Percentiles rank a stretch among this genome's conserved stretches.
Conservation (phyloP, 2,329 filamentous ascomycete genomes). For the Tolypocladium ovalisporum region DNA sequence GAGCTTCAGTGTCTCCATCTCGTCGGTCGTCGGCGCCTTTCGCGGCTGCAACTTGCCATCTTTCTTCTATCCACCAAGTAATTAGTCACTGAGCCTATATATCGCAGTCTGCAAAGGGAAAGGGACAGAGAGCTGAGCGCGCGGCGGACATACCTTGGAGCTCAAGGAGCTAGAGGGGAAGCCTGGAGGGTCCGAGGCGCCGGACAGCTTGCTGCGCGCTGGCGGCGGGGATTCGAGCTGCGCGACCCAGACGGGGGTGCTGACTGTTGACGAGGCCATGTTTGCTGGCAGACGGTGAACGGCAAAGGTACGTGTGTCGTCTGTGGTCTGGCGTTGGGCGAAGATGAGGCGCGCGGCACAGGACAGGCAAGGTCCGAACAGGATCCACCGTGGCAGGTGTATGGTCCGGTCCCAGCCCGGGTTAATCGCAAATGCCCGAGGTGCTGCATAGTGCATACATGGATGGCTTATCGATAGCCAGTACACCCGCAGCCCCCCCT, state of each 20-base stretch:
- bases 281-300: neutral
- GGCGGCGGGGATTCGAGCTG: conserved; percentile 64
- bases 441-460: neutral
- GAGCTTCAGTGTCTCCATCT: conserved; percentile 91
- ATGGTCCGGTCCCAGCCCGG: neutral
- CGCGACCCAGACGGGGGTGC: conserved; percentile 65
- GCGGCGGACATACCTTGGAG: conserved; percentile 40
- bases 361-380: neutral
- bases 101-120: too few species aligned
- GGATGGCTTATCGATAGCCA: neutral
- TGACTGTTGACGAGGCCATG: conserved; percentile 24
- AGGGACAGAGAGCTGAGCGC: neutral
- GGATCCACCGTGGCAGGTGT: neutral
- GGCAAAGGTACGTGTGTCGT: neutral
- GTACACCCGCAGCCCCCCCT: neutral
- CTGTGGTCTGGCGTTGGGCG: neutral
- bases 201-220: conserved; percentile 52
- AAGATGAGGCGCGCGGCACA: neutral
- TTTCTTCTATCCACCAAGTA: conserved; percentile 36
- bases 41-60: conserved; percentile 40
- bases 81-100: conserved; percentile 1
- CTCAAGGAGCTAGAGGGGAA: conserved; percentile 49
- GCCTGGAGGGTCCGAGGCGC: conserved; percentile 77
- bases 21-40: conserved; percentile 61
- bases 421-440: neutral